A percentile compares a stretch with the other conserved stretches of the same genome.
These are phyloP conservation scores for Prunus mongolica DNA, from an alignment of 306 rosid species.

Conservation along the genomic window DNA sequence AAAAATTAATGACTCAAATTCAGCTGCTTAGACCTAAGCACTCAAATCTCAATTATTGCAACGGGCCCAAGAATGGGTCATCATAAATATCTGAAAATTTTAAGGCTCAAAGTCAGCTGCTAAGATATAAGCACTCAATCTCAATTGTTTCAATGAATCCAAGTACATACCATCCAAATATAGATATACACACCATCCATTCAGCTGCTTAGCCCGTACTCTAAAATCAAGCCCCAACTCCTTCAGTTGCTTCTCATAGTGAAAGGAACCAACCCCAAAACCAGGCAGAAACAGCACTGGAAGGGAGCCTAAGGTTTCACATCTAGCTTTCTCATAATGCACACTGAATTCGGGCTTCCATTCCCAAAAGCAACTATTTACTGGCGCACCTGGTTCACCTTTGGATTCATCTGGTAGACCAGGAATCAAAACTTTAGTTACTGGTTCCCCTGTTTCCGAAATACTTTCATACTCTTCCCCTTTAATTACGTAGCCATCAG, in stretches of 20 bases:
- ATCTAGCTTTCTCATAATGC: constrained; percentile 80
- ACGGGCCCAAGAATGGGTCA: too few relatives aligned
- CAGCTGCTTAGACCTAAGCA: too few relatives aligned
- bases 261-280: constrained; percentile 95
- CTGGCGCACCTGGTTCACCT: constrained; percentile 51
- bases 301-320: constrained; percentile 56
- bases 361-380: constrained; percentile 77
- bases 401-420: constrained; percentile 63
- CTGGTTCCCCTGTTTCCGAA: constrained; percentile 20
- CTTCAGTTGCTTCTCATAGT: constrained; percentile 88
- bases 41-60: too few relatives aligned
- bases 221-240: constrained; percentile 80
- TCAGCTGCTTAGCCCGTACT: constrained; percentile 50
- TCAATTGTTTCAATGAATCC: too few relatives aligned
- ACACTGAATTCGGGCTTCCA: constrained; percentile 86
- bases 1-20: too few relatives aligned
- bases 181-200: too few relatives aligned
- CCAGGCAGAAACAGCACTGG: constrained; percentile 82
- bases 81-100: too few relatives aligned
- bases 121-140: too few relatives aligned
- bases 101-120: too few relatives aligned
- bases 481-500: constrained; percentile 60
- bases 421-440: constrained; percentile 53
- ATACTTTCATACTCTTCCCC: constrained; percentile 46
- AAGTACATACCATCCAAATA: too few relatives aligned